Percentiles rank a stretch among this genome's conserved stretches.
These are phyloP conservation scores for Globisporangium nunn DNA, from an alignment of 352 stramenopile species.

Conservation along the genomic window DNA sequence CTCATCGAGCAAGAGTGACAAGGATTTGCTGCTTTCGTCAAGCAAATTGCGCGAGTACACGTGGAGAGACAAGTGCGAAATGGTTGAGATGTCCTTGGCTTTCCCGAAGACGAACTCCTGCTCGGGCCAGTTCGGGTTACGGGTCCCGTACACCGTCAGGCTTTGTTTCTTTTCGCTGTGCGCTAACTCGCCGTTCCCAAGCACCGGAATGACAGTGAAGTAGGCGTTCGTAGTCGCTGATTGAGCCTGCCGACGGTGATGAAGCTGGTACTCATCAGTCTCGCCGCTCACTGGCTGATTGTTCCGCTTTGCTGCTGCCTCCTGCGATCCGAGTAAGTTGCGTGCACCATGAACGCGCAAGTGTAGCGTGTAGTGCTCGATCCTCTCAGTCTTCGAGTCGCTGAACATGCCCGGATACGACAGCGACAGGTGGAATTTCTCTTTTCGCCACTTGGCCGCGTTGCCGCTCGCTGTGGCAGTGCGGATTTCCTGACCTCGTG, in stretches of 20 bases:
- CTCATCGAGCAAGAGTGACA: constrained; percentile 28
- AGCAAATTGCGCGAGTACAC: constrained; percentile 54
- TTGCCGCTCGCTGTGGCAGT: constrained; percentile 28
- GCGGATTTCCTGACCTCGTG: constrained; percentile 27
- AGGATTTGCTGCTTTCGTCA: constrained; percentile 19
- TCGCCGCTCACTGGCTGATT: neutral
- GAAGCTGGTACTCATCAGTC: neutral
- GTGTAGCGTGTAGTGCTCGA: constrained; percentile 33
- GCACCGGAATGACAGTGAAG: constrained; percentile 61
- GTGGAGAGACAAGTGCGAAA: constrained; percentile 64
- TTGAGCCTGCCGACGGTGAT: constrained; percentile 8
- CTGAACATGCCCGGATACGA: constrained; percentile 68
- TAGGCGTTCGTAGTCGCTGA: constrained; percentile 36
- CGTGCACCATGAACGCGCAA: constrained; percentile 36
- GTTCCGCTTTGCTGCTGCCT: neutral
- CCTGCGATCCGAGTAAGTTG: constrained; percentile 23
- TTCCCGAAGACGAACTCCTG: constrained; percentile 64
- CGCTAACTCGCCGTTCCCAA: constrained; percentile 29
- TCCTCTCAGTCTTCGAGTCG: constrained; percentile 19
- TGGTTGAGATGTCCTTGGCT: constrained; percentile 30
- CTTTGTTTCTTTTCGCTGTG: constrained; percentile 45
- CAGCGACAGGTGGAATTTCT: constrained; percentile 52
- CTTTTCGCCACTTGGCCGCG: constrained; percentile 40
- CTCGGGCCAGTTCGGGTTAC: constrained; percentile 50
- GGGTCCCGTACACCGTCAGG: constrained; percentile 57